A percentile compares a stretch with the other conserved stretches of the same genome.
phyloP scores from a whole-genome alignment of 305 asterid species.

The Fraxinus greggii region DNA sequence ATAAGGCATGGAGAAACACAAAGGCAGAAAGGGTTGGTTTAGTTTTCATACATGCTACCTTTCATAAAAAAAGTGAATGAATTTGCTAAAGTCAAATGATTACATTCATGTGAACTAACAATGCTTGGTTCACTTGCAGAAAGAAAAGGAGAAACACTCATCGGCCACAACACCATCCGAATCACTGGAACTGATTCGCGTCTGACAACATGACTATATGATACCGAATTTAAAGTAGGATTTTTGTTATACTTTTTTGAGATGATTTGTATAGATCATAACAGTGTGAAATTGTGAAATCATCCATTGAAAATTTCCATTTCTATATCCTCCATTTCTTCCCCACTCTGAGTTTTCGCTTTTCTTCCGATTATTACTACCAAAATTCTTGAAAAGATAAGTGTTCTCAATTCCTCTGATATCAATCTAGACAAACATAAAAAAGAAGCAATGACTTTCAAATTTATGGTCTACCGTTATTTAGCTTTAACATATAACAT shows the following conservation, averaged over 20 bases:
- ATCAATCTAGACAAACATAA: not conserved
- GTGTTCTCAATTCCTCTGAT: not conserved
- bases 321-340: not conserved
- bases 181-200: conserved; percentile 26
- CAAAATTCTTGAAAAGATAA: not conserved
- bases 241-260: conserved; percentile 13
- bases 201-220: not conserved
- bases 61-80: not conserved
- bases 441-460: not conserved
- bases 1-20: conserved; percentile 64
- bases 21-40: conserved; percentile 40
- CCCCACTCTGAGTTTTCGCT: not conserved
- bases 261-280: conserved; percentile 22
- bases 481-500: too few relatives aligned
- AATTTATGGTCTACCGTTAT: not conserved
- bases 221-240: not conserved
- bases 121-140: conserved; percentile 27
- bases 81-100: not conserved
- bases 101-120: not conserved
- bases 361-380: not conserved
- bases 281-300: not conserved
- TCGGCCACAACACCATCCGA: conserved; percentile 28
- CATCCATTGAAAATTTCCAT: not conserved
- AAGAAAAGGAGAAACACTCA: conserved; percentile 31
- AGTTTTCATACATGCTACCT: not conserved